Base-by-base conservation (phyloP, 371 early-diverging fungal species). In the Apophysomyces elegans region DNA sequence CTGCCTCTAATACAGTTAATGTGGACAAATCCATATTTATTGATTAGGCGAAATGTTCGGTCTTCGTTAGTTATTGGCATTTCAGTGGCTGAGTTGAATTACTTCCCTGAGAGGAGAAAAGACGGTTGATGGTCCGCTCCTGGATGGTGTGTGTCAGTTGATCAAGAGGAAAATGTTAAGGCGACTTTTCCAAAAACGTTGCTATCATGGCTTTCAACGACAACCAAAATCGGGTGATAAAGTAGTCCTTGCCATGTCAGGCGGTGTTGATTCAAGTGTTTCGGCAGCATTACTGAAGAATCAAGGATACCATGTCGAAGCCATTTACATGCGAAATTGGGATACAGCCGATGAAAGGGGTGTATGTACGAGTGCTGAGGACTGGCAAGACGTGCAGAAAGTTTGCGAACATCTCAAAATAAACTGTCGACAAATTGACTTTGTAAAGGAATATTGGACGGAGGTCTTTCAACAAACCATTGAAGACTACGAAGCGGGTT, bases 251-350 rank as follows among this genome's bases (percentile, higher is more conserved):
- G 89, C 91, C 37, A 91, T 97, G 91, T 94, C 94, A 1, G 93
- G 94, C 38, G 98, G 98, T 1, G 96, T 98, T 0, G 98, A 98
- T 66, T 95, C 95, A 0, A 91, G 93, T 72, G 93, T 96, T 13
- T 83, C 91, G 13, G 95, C 94, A 0, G 77, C 89, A 50, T 73
- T 96, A 18, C 75, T 96, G 5, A 79, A 88, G 43, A 62, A 76
- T 13, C 82, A 82, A 76, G 88, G 91, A 11, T 87, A 83, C 69
- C 68, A 82, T 38, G 90, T 95, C 5, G 81, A 89, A 46, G 97
- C 90, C 2, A 77, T 96, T 11, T 97, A 92, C 67, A 96, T 98
- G 97, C 89, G 89, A 60, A 98, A 98, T 76, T 97, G 98, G 98
- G 95, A 96, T 66, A 84, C 88, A 1, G 72, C 82, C 1, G 94